Evolutionary conservation across 2,329 filamentous ascomycete genomes (phyloP), one percentile per base, ranked within the genome.

Genomic region (Aureobasidium pullulans): DNA sequence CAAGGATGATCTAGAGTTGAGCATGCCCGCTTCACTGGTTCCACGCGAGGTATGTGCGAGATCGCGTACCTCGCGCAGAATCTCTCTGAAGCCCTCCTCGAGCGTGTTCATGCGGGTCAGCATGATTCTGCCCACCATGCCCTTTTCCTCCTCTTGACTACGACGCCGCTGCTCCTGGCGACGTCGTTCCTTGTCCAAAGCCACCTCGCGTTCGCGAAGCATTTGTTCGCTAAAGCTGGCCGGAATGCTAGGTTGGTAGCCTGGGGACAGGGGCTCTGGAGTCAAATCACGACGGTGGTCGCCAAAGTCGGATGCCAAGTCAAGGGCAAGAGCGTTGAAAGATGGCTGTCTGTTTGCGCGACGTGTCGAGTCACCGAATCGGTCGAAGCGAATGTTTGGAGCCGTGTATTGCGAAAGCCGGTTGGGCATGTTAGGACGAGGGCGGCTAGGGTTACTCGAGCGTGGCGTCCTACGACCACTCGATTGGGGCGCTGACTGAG

Each of bases 101-200:
- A 97, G 79, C 7, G 88, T 93, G 71, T 94, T 94, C 90, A 96
- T 96, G 36, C 90, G 81, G 8, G 90, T 90, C 47, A 96, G 77
- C 73, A 96, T 88, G 47, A 96, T 81, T 59, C 90, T 83, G 65
- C 86, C 82, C 68, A 88, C 85, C 81, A 92, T 88, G 42, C 88
- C 83, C 68, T 89, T 87, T 71, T 83, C 79, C 78, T 77, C 76
- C 29, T 76, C 76, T 11, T 74, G 72, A 29, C 70, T 65, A 6
- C 68, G 64, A 6, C 68, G 62, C 8, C 68, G 65, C 23, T 72
- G 65, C 76, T 58, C 76, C 69, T 59, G 75, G 34, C 70, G 69
- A 16, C 69, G 54, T 62, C 70, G 53, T 34, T 57, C 59, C 28
- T 57, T 49, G 9, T 57, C 52, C 32, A 70, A 73, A 66, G 81